These are phyloP conservation scores for Turritis glabra DNA, from an alignment of 345 rosid genomes.

Conservation along the genomic window DNA sequence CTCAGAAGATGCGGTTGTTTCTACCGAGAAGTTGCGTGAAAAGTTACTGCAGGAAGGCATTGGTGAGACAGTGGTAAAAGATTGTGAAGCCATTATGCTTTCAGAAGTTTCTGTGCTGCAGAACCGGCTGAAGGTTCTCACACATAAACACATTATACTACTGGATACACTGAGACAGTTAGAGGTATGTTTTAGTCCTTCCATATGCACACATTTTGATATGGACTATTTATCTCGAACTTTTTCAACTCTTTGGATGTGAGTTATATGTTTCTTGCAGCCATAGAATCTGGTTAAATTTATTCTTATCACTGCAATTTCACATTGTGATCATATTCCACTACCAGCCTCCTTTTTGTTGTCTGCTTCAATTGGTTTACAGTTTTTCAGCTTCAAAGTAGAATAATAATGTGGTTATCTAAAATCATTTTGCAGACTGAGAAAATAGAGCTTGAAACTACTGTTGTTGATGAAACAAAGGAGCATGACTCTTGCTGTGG, in stretches of 20 bases:
- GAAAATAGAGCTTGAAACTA: slow-evolving; percentile 95
- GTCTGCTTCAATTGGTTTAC: neutral
- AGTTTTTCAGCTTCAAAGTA: slow-evolving; percentile 3
- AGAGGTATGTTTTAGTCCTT: slow-evolving; percentile 59
- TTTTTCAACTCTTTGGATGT: neutral
- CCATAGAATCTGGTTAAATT: neutral
- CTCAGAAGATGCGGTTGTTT: slow-evolving; percentile 71
- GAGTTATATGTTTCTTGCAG: neutral
- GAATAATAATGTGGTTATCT: neutral
- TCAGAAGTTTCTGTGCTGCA: slow-evolving; percentile 71
- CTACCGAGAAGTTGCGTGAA: slow-evolving; percentile 80
- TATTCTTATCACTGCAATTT: neutral
- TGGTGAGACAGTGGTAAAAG: slow-evolving; percentile 62
- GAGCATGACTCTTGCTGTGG: slow-evolving; percentile 87
- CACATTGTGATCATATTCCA: slow-evolving; percentile 12
- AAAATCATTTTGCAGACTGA: slow-evolving; percentile 65
- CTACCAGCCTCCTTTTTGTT: neutral
- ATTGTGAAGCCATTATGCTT: slow-evolving; percentile 90
- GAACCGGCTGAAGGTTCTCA: slow-evolving; percentile 66
- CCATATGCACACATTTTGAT: neutral
- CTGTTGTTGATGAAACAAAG: slow-evolving; percentile 98
- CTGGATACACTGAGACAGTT: slow-evolving; percentile 80
- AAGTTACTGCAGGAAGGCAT: slow-evolving; percentile 79
- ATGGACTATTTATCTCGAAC: neutral
- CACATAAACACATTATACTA: slow-evolving; percentile 65